Conservation (phyloP, 2,329 filamentous ascomycete species). For the Pyrenophora seminiperda region DNA sequence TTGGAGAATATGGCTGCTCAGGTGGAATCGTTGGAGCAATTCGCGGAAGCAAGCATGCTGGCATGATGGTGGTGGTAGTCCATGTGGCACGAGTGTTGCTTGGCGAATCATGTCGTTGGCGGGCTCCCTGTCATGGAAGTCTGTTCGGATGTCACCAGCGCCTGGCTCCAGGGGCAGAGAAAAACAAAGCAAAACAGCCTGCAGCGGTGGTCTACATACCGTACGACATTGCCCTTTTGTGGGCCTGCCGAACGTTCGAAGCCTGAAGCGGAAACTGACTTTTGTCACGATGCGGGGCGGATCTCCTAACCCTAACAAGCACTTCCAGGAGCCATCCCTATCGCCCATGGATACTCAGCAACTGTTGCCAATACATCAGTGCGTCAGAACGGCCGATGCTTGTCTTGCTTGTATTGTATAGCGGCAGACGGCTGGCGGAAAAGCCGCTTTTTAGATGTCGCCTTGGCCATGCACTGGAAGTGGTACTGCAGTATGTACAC, state of each 20-base stretch:
- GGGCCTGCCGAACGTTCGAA: neutral
- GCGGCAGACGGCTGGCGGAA: conserved; percentile 15
- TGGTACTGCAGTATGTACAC: conserved; percentile 13
- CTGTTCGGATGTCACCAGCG: neutral
- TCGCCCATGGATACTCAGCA: conserved; percentile 12
- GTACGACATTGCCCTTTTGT: conserved; percentile 2
- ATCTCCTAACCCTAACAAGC: conserved; percentile 16
- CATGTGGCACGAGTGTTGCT: conserved; percentile 16
- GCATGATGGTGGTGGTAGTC: neutral
- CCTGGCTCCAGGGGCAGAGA: conserved; percentile 10
- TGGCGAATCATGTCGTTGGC: conserved; percentile 18
- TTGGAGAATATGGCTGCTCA: neutral
- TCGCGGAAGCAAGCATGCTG: conserved; percentile 15
- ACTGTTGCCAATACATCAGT: conserved; percentile 10
- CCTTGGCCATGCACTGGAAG: conserved; percentile 17
- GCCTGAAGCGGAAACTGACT: neutral
- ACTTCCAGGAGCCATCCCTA: conserved; percentile 11
- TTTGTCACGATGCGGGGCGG: conserved; percentile 3
- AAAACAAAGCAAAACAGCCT: neutral
- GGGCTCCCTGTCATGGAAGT: conserved; percentile 1
- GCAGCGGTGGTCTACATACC: conserved; percentile 5
- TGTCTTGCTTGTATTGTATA: neutral
- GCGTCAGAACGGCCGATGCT: conserved; percentile 14
- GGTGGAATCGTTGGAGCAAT: conserved; percentile 6
- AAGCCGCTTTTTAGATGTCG: conserved; percentile 8